A percentile compares a stretch with the other conserved stretches of the same genome.
Conservation (phyloP, 2,329 filamentous ascomycete species). For the Phaeosphaeria sp. region DNA sequence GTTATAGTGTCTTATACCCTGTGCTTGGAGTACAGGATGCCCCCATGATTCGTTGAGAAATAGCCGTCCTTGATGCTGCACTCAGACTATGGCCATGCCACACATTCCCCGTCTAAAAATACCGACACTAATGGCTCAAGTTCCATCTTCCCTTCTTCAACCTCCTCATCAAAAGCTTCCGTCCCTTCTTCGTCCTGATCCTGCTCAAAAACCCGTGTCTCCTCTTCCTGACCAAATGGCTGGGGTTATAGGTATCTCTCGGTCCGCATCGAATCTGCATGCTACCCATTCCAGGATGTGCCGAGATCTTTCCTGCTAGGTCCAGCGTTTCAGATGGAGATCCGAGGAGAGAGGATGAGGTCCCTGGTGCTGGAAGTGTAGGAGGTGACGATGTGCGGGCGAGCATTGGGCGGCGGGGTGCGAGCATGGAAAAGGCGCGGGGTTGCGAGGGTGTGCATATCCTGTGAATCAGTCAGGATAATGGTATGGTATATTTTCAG, state of each 20-base stretch:
- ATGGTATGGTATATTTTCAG: neutral
- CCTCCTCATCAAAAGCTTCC: conserved; percentile 61
- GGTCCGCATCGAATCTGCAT: conserved; percentile 55
- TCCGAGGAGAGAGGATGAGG: conserved; percentile 14
- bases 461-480: conserved; percentile 7
- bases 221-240: conserved; percentile 65
- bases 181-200: conserved; percentile 59
- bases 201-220: conserved; percentile 66
- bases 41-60: too few relatives aligned
- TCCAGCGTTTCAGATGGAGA: conserved; percentile 37
- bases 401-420: conserved; percentile 34
- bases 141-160: conserved; percentile 59
- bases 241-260: conserved; percentile 65
- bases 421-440: conserved; percentile 38
- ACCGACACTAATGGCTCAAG: conserved; percentile 36
- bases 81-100: too few relatives aligned
- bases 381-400: conserved; percentile 19
- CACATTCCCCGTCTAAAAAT: neutral
- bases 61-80: too few relatives aligned
- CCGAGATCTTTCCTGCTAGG: conserved; percentile 43
- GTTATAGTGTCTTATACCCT: too few relatives aligned
- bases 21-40: too few relatives aligned
- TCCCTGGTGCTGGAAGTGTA: conserved; percentile 26
- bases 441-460: conserved; percentile 12
- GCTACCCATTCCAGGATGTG: conserved; percentile 44